phyloP scores from a whole-genome alignment of 495 filamentous ascomycete species.

The Cairneyella variabilis region DNA sequence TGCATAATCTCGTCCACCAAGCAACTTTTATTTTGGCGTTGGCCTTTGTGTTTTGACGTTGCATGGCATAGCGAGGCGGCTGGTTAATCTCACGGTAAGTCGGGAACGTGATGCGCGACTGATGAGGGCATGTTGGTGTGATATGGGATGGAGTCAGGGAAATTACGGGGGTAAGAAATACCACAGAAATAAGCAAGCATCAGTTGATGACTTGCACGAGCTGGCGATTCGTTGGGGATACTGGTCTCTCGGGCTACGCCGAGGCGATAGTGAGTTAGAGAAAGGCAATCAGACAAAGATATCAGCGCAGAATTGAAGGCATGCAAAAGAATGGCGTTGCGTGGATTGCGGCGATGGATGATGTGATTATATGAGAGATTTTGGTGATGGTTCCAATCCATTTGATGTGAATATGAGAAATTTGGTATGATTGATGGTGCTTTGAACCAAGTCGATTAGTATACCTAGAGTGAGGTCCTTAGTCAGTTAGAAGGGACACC shows the following conservation, averaged over 20 bases:
- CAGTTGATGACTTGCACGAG: neutral
- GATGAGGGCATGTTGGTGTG: neutral
- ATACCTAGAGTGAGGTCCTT: no score
- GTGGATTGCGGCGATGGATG: neutral
- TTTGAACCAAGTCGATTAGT: neutral
- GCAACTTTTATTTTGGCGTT: neutral
- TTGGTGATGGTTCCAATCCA: neutral
- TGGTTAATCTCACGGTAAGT: neutral
- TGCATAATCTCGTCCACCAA: constrained; percentile 6
- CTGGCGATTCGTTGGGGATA: neutral
- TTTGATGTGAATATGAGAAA: no score
- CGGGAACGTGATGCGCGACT: neutral
- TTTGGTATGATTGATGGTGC: neutral
- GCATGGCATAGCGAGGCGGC: constrained; percentile 22
- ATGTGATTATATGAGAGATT: neutral
- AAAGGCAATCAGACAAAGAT: neutral
- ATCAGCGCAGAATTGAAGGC: neutral
- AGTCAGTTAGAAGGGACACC: no score
- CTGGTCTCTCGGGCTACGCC: neutral
- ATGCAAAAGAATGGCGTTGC: neutral
- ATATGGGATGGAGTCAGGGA: neutral
- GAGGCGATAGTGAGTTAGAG: neutral
- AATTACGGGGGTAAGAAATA: no score
- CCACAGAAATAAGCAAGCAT: neutral
- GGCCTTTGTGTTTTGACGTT: constrained; percentile 3